Evolutionary conservation across 2,329 filamentous ascomycete species (phyloP), one percentile per base, ranked within the genome.

Genomic region (Ceratocystis eucalypticola): DNA sequence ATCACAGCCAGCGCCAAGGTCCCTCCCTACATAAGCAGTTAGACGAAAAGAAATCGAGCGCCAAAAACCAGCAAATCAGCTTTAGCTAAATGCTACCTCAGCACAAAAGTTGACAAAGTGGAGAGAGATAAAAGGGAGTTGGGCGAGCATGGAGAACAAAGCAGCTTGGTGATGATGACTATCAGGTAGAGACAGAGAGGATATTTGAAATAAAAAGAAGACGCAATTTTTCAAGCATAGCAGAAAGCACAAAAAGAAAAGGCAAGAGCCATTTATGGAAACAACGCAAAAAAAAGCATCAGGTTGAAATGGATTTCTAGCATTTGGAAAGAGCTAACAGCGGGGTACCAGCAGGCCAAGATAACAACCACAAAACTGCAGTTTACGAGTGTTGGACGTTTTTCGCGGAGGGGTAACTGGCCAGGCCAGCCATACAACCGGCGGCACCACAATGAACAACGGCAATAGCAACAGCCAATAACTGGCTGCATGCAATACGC

Each of bases 301-400:
- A 57, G 37, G 45, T 61, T 37, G 37, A 41, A 17, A 41, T 66
- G 28, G 6, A 59, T 50, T 37, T 48, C 25, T 28, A 25, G 41
- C 45, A 28, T 37, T 63, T 45, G 45, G 33, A 50, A 50, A 50
- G 30, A 59, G 17, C 15, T 30, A 59, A 59, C 55, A 59, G 28
- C 55, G 55, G 55, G 55, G 55, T n/a, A 59, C 30, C 7, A 20
- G 55, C 55, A 59, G 28, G n/a, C 20, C 55, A 59, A 59, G 55
- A 5, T n/a, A 59, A 59, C 28, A 37, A n/a, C 28, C 4, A 28
- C 55, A 59, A 20, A 59, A 5, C 55, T 37, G 28, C 10, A 30
- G 8, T 5, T 7, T 10, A 12, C 3, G 25, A 59, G 15, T 30
- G 28, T 57, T 57, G 53, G 53, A 8, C 6, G 46, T 41, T 10